phyloP scores from a whole-genome alignment of 495 filamentous ascomycete species.

The Stereocaulon alpinum region DNA sequence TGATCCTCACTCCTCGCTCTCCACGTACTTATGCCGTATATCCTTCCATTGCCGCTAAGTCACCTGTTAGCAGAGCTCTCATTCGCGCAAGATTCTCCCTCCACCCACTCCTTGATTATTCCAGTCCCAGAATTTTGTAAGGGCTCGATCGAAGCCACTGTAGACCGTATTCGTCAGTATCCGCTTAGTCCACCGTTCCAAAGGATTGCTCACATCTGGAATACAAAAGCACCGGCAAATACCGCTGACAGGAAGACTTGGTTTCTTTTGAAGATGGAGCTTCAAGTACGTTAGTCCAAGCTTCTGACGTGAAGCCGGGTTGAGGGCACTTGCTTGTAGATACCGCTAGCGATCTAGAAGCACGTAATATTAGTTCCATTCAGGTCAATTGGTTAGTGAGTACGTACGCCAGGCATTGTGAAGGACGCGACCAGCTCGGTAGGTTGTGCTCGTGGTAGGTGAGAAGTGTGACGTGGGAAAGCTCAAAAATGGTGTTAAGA shows the following conservation, averaged over 20 bases:
- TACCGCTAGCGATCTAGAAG: constrained; percentile 43
- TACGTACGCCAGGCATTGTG: constrained; percentile 48
- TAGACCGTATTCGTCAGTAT: constrained; percentile 19
- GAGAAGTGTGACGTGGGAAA: background rate
- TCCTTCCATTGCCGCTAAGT: constrained; percentile 98
- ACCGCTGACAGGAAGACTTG: constrained; percentile 73
- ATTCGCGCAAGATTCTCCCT: background rate
- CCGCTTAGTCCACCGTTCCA: constrained; percentile 1
- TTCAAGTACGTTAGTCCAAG: constrained; percentile 29
- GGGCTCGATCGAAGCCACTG: constrained; percentile 66
- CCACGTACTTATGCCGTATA: constrained; percentile 78
- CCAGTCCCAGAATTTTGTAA: constrained; percentile 79
- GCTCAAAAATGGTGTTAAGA: background rate
- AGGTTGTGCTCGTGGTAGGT: background rate
- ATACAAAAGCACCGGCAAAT: constrained; percentile 79
- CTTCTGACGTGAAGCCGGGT: constrained; percentile 14
- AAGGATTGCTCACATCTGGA: constrained; percentile 67
- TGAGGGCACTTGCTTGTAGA: constrained; percentile 69
- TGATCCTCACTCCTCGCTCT: constrained; percentile 51
- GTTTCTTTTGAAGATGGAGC: constrained; percentile 77
- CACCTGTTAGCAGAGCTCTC: background rate
- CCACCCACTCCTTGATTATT: constrained; percentile 78
- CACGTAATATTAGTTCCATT: constrained; percentile 30
- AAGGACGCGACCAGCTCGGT: constrained; percentile 12
- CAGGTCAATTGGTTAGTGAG: constrained; percentile 24